Base-by-base conservation (phyloP, 805 yeast species). In the Wickerhamiella sergipiensis region DNA sequence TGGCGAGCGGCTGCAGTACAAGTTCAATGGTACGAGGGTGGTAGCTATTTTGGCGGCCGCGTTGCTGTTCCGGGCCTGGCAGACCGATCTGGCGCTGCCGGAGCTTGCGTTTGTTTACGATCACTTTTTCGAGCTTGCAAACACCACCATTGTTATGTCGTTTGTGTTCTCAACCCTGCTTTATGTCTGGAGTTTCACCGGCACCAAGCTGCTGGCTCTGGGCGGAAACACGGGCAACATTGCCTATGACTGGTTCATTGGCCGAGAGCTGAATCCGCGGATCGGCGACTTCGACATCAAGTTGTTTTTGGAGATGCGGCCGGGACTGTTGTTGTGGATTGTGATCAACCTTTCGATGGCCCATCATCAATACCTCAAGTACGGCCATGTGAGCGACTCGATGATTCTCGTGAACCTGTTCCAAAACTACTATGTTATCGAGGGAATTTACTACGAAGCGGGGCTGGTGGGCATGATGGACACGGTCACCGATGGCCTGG, bases 381-480 rank as follows among this genome's bases (percentile, higher is more conserved):
- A 68, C 12, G 89, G 89, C 1, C 64, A 68, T 43, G 70, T 89
- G 23, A 69, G 80, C 26, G 88, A 84, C 64, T 83, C 97, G 0
- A 68, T 92, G 69, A 49, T 83, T 3, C 66, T 90, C 33, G 81
- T 88, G 18, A 79, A 78, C 50, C 31, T 74, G 1, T 68, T 90
- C 55, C 95, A 92, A 66, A 77, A 81, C 1, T 81, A 82, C 61
- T 92, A 92, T 63, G 81, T 89, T 17, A 71, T 89, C 61, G 98
- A 92, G 64, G 96, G 97, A 47, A 94, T 90, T 0, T 70, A 86
- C 57, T 87, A 88, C 65, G 97, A 92, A 65, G 85, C 80, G 61
- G 97, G 97, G 6, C 77, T 81, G 12, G 71, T 92, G 53, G 80
- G 92, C 6, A 92, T 92, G 97, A 90, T 92, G 76, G 98, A 92